Percentiles rank a stretch among this genome's conserved stretches.
Conservation (phyloP, 345 rosid genomes). For the Sonneratia alba region DNA sequence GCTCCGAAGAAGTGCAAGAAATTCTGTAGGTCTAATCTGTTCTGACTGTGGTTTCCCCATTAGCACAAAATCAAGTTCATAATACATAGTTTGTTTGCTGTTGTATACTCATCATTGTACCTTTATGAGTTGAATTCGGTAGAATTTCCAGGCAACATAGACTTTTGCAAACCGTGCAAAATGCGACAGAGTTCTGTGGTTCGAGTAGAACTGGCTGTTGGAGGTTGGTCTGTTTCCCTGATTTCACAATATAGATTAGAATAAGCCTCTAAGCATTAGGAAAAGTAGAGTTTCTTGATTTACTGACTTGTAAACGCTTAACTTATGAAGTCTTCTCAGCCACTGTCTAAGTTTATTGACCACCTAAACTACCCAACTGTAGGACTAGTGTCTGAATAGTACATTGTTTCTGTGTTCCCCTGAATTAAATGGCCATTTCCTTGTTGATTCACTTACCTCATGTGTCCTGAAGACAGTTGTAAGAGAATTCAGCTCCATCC, state of each 20-base stretch:
- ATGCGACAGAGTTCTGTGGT: slow-evolving; percentile 39
- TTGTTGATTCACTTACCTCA: slow-evolving; percentile 28
- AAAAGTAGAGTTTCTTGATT: neutral
- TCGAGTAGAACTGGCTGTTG: slow-evolving; percentile 58
- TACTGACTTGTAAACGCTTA: too few relatives aligned
- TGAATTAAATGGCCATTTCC: neutral
- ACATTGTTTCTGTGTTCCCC: too few relatives aligned
- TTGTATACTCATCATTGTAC: slow-evolving; percentile 13
- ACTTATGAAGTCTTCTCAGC: too few relatives aligned
- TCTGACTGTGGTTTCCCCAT: too few relatives aligned
- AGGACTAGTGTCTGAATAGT: too few relatives aligned
- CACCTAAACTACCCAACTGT: too few relatives aligned
- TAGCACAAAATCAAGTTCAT: neutral
- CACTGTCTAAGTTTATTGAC: too few relatives aligned
- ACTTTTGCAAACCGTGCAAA: slow-evolving; percentile 60
- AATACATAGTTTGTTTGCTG: neutral
- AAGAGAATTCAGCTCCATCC: slow-evolving; percentile 75
- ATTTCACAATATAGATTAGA: slow-evolving; percentile 1
- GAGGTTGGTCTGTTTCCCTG: slow-evolving; percentile 61
- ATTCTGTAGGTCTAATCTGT: too few relatives aligned
- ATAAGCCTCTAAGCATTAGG: too few relatives aligned
- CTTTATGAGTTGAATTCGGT: slow-evolving; percentile 51
- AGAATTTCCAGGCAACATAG: slow-evolving; percentile 63
- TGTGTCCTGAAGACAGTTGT: slow-evolving; percentile 60
- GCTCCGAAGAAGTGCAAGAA: neutral